These are phyloP conservation scores for Malus sieversii DNA, from an alignment of 306 rosid genomes.

Conservation along the genomic window DNA sequence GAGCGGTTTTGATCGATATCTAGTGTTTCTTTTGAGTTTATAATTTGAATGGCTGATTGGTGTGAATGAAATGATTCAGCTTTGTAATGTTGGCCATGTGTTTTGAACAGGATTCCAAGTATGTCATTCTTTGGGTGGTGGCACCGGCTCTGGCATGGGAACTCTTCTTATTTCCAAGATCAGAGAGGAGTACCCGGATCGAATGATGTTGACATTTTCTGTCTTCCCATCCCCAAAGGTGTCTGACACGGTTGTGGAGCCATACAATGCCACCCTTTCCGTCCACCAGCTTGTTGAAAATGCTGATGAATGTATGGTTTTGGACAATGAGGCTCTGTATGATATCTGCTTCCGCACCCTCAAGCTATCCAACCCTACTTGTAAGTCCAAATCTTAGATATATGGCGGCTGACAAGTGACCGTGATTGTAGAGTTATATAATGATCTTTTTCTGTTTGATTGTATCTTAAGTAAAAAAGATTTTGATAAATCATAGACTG, in stretches of 20 bases:
- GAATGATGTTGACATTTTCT: slow-evolving; percentile 52
- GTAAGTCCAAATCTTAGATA: slow-evolving; percentile 26
- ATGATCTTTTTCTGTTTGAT: neutral
- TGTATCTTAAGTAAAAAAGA: no score
- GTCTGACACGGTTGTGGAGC: slow-evolving; percentile 87
- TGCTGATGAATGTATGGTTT: slow-evolving; percentile 84
- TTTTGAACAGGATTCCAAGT: slow-evolving; percentile 38
- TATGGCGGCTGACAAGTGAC: neutral
- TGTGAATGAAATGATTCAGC: neutral
- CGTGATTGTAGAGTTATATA: neutral
- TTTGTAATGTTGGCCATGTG: neutral
- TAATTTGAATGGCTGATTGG: neutral
- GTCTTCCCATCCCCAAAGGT: slow-evolving; percentile 87
- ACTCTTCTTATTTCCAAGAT: slow-evolving; percentile 51
- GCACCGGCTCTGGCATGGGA: slow-evolving; percentile 56
- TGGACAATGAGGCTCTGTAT: slow-evolving; percentile 83
- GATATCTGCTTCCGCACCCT: slow-evolving; percentile 85
- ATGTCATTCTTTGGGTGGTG: slow-evolving; percentile 54
- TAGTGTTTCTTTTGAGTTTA: neutral
- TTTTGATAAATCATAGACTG: neutral
- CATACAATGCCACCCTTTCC: slow-evolving; percentile 81
- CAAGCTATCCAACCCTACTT: slow-evolving; percentile 73
- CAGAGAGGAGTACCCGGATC: slow-evolving; percentile 54
- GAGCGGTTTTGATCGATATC: no score
- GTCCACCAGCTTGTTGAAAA: slow-evolving; percentile 89